Percentiles rank a stretch among this genome's conserved stretches.
Conservation (phyloP, 176 grass and related monocot genomes). For the Tillandsia fasciculata region DNA sequence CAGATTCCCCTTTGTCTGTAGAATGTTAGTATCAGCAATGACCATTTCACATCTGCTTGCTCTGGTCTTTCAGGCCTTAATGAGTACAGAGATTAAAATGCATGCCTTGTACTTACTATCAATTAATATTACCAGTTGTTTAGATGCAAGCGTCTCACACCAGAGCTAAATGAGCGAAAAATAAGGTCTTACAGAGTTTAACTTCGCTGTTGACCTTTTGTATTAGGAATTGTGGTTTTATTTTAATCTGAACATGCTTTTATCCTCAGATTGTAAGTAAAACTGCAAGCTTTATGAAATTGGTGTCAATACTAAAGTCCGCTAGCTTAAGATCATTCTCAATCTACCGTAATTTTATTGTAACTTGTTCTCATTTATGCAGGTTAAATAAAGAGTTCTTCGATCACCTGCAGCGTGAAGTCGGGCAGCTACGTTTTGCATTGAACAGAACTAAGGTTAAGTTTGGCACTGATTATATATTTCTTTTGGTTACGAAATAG, state of each 20-base stretch:
- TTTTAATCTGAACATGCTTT: not conserved
- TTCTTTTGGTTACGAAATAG: not conserved
- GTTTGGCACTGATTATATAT: not conserved
- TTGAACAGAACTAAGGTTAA: slow-evolving; percentile 57
- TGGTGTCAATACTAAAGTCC: too few species aligned
- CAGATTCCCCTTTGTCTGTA: too few species aligned
- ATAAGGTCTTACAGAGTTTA: too few species aligned
- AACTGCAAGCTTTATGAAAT: too few species aligned
- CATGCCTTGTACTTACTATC: not conserved
- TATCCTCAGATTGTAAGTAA: too few species aligned
- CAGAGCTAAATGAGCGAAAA: too few species aligned
- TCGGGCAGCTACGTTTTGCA: slow-evolving; percentile 59
- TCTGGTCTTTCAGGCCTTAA: too few species aligned
- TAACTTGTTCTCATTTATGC: not conserved
- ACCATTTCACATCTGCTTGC: too few species aligned
- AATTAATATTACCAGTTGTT: not conserved
- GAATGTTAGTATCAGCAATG: too few species aligned
- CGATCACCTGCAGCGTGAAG: slow-evolving; percentile 51
- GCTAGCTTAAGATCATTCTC: too few species aligned
- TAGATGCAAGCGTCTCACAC: too few species aligned
- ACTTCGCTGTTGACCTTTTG: slow-evolving; percentile 4
- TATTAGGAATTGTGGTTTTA: slow-evolving; percentile 4
- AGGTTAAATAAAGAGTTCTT: slow-evolving; percentile 73
- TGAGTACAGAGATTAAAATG: not conserved
- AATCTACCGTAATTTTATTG: too few species aligned